These are phyloP conservation scores for Colletotrichum sp. DNA, from an alignment of 2,329 filamentous ascomycete genomes.

Conservation along the genomic window DNA sequence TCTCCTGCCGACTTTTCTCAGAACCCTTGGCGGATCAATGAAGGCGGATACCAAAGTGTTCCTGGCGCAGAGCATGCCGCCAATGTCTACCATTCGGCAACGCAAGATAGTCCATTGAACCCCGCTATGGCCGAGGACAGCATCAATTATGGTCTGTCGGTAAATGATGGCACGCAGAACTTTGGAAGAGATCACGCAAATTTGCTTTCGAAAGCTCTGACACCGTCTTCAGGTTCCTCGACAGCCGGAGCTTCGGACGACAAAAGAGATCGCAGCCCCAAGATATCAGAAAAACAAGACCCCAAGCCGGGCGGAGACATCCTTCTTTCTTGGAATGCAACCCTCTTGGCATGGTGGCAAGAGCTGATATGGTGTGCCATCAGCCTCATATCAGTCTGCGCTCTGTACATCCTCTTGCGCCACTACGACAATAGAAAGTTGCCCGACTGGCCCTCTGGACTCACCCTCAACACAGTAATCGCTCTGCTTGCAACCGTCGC, in stretches of 20 bases:
- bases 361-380: background rate
- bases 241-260: background rate
- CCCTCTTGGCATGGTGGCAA: background rate
- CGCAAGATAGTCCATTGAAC: no score
- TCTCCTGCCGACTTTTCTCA: fast-evolving
- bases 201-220: fast-evolving
- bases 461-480: slow-evolving; percentile 32
- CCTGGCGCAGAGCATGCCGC: no score
- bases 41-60: background rate
- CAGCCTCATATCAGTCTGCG: background rate
- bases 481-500: slow-evolving; percentile 29
- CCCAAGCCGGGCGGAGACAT: fast-evolving
- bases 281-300: fast-evolving
- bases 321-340: background rate
- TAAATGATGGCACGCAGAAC: fast-evolving
- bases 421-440: slow-evolving; percentile 22
- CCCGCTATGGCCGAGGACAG: background rate
- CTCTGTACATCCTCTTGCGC: background rate
- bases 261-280: background rate
- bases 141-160: background rate
- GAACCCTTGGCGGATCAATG: background rate
- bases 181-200: fast-evolving
- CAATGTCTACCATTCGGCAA: background rate
- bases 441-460: slow-evolving; percentile 24
- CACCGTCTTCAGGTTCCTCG: background rate